Base-by-base conservation (phyloP, 768 basidiomycete species). In the Crepidotus variabilis region DNA sequence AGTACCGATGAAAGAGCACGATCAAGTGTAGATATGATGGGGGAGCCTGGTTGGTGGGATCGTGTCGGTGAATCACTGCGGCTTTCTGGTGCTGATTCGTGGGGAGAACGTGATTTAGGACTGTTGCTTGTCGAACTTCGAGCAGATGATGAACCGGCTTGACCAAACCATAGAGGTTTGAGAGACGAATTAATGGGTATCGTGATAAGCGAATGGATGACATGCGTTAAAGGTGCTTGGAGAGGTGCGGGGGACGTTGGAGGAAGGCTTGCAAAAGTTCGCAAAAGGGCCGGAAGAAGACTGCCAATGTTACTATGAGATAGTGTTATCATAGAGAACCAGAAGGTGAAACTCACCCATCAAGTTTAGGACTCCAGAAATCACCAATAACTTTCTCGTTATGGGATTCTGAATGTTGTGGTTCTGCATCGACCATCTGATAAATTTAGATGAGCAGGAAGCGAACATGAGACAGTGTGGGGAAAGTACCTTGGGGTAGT, bases 161-260 rank as follows among this genome's bases (percentile, higher is more conserved):
- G 65, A 47, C 77, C 83, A 57, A 91, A 83, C 91, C 92, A 92
- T 43, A 80, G 65, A 32, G 75, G 61, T 51, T 77, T 81, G 52
- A 87, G 76, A 48, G 78, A 69, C 11, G 84, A 69, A 34, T 76
- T 71, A 53, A 91, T 75, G 45, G 94, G 94, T 55, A 95, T 81
- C 33, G 79, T 82, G 57, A 95, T 90, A 47, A 97, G 79, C 9
- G 84, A 75, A 65, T 97, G 91, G 39, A 96, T 87, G 52, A 87
- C 78, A 58, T 96, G 89, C 0, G 90, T 86, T 33, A 97, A 71
- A 0, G 94, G 92, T 0, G 87, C 71, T 0, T 83, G 73, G 35
- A 96, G 74, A 1, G 92, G 92, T 2, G 75, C 76, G 9, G 80
- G 79, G 51, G 81, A 84, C 5, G 81, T 77, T 2, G 80, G 78